Evolutionary conservation across 352 stramenopile genomes (phyloP), one percentile per base, ranked within the genome.

Genomic region (Phytophthora sansomeana): DNA sequence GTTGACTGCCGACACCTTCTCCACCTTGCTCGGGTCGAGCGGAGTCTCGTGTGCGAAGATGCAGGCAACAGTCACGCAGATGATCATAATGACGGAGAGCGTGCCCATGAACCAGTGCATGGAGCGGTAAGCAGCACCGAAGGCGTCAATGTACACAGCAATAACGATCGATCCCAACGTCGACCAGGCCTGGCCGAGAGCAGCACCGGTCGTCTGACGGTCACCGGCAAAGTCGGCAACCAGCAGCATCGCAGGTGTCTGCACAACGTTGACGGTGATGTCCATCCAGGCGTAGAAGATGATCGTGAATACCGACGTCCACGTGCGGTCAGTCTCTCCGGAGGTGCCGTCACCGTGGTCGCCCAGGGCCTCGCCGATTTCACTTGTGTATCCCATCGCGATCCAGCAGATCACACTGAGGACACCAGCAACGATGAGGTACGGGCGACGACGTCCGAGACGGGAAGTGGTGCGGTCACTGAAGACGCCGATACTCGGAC

Each of bases 371-470:
- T 68, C 58, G 5, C 58, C 64, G 21, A 72, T 72, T 24, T 72
- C 63, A 9, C 73, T 58, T 5, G 77, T 83, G 67, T 81, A 83
- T 49, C 75, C 79, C 77, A 89, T 86, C 26, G 78, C 54, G 19
- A 74, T 77, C 77, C 72, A 89, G 64, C 80, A 89, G 38, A 81
- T 59, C 0, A 71, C 52, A 58, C 63, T 85, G 38, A 72, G 51
- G 17, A 87, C 38, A 28, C 61, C 69, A 13, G 67, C 77, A 21
- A 63, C 58, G 24, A 84, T 51, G 24, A 88, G 49, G 58, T 77
- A 80, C 5, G 75, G 75, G 13, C 69, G 63, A 42, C 75, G 75
- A 61, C 72, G 72, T 9, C 80, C 80, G 21, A 70, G 74, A 6
- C 57, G 56, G 64, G 47, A 88, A 6, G 63, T 88, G 64, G 46